Conservation (phyloP, 1,284 basidiomycete genomes). For the Laetiporus sulphureus region DNA sequence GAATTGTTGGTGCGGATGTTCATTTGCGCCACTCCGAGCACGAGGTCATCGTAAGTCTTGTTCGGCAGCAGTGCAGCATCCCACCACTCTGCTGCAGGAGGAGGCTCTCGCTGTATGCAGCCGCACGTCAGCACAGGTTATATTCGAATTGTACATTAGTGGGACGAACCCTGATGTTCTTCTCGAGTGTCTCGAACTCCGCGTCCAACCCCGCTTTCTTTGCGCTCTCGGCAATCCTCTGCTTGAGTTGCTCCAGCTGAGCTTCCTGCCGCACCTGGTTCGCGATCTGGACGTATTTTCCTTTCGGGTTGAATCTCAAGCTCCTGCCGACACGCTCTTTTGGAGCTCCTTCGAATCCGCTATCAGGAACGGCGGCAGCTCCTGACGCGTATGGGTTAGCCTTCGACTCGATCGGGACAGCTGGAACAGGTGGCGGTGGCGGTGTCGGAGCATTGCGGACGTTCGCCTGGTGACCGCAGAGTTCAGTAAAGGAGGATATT, state of each 20-base stretch:
- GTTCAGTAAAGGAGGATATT: too few relatives aligned
- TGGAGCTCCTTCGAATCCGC: slow-evolving; percentile 62
- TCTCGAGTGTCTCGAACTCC: slow-evolving; percentile 88
- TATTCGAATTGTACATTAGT: too few relatives aligned
- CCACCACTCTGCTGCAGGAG: slow-evolving; percentile 98
- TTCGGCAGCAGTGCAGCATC: slow-evolving; percentile 75
- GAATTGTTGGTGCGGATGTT: slow-evolving; percentile 63
- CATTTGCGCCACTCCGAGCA: slow-evolving; percentile 45
- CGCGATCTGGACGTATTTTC: slow-evolving; percentile 82
- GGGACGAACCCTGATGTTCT: slow-evolving; percentile 66
- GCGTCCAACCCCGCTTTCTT: slow-evolving; percentile 90
- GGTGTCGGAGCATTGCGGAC: slow-evolving; percentile 63
- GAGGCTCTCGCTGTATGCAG: slow-evolving; percentile 59
- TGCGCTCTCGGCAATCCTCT: slow-evolving; percentile 87
- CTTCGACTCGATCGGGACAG: slow-evolving; percentile 33
- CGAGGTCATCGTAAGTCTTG: slow-evolving; percentile 68
- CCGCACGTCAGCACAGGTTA: neutral
- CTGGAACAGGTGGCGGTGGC: slow-evolving; percentile 46
- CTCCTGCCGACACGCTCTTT: slow-evolving; percentile 64
- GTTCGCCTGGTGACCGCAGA: slow-evolving; percentile 73
- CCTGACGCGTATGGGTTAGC: slow-evolving; percentile 71
- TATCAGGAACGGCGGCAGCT: slow-evolving; percentile 43
- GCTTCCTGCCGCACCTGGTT: slow-evolving; percentile 81
- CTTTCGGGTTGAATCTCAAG: slow-evolving; percentile 85
- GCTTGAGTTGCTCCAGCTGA: slow-evolving; percentile 88